phyloP scores from a whole-genome alignment of 768 basidiomycete genomes.

The Harrya chromipes region DNA sequence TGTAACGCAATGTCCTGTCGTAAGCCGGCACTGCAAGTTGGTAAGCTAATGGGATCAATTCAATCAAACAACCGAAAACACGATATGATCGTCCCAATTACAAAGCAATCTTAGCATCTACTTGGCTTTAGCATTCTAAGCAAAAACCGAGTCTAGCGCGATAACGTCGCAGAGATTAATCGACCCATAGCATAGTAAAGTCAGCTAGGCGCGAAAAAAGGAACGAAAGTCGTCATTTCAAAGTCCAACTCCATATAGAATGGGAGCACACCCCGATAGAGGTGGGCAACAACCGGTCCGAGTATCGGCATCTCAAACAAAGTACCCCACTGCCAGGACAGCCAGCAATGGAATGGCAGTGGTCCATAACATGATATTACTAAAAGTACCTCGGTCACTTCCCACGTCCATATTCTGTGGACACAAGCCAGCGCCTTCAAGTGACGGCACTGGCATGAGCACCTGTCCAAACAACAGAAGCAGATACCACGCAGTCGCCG shows the following conservation, averaged over 20 bases:
- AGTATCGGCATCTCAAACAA: slow-evolving; percentile 5
- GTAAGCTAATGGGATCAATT: too few species aligned
- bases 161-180: background rate
- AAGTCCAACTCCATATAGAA: too few species aligned
- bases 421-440: slow-evolving; percentile 22
- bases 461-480: slow-evolving; percentile 23
- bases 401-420: slow-evolving; percentile 10
- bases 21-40: slow-evolving; percentile 2
- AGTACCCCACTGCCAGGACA: slow-evolving; percentile 2
- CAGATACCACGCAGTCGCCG: background rate
- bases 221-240: background rate
- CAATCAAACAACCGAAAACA: slow-evolving; percentile 7
- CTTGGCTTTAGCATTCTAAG: slow-evolving; percentile 9
- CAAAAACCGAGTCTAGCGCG: slow-evolving; percentile 1
- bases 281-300: too few species aligned
- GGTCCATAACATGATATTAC: slow-evolving; percentile 7
- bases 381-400: background rate
- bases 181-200: slow-evolving; percentile 4
- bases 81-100: background rate
- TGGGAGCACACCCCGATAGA: too few species aligned
- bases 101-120: slow-evolving; percentile 1
- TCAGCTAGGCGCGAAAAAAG: background rate
- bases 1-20: background rate
- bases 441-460: slow-evolving; percentile 32
- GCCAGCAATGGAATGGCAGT: background rate